Percentiles rank a stretch among this genome's conserved stretches.
Evolutionary conservation across 768 basidiomycete genomes (phyloP).

Genomic region (Neoboletus brunneissimus): DNA sequence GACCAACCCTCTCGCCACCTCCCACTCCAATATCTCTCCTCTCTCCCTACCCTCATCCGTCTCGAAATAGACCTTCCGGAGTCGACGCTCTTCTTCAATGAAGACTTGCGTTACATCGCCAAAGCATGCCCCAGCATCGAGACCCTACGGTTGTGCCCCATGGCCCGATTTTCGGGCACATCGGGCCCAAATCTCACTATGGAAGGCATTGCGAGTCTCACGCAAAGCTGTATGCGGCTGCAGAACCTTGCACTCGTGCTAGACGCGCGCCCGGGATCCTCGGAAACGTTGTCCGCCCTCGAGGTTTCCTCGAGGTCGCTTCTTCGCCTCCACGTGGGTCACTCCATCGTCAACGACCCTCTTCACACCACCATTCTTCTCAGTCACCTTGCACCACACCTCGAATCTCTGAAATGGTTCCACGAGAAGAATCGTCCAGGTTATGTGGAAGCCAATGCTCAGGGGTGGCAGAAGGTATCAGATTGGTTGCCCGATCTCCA

Average conservation of each 20-base stretch:
- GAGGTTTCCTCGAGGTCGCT: conserved; percentile 62
- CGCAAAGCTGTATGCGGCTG: conserved; percentile 54
- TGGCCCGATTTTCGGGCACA: conserved; percentile 59
- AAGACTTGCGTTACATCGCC: conserved; percentile 58
- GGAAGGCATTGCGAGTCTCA: conserved; percentile 59
- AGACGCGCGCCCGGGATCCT: conserved; percentile 49
- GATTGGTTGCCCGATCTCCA: conserved; percentile 76
- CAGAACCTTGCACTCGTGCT: conserved; percentile 67
- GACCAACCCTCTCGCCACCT: conserved; percentile 61
- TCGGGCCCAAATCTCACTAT: conserved; percentile 58
- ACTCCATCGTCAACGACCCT: conserved; percentile 70
- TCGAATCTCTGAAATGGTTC: conserved; percentile 73
- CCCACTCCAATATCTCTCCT: conserved; percentile 55
- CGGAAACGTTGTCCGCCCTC: conserved; percentile 44
- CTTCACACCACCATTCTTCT: conserved; percentile 68
- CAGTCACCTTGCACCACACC: conserved; percentile 71
- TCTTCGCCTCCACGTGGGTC: conserved; percentile 69
- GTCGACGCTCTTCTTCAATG: conserved; percentile 60
- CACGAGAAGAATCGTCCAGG: conserved; percentile 74
- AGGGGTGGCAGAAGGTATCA: conserved; percentile 64
- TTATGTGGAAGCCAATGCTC: conserved; percentile 62
- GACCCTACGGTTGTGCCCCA: conserved; percentile 62
- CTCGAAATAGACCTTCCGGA: conserved; percentile 79
- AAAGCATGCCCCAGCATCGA: conserved; percentile 67
- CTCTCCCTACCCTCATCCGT: conserved; percentile 53